These are phyloP conservation scores for Gelatoporia subvermispora DNA, from an alignment of 768 basidiomycete genomes.

Conservation along the genomic window DNA sequence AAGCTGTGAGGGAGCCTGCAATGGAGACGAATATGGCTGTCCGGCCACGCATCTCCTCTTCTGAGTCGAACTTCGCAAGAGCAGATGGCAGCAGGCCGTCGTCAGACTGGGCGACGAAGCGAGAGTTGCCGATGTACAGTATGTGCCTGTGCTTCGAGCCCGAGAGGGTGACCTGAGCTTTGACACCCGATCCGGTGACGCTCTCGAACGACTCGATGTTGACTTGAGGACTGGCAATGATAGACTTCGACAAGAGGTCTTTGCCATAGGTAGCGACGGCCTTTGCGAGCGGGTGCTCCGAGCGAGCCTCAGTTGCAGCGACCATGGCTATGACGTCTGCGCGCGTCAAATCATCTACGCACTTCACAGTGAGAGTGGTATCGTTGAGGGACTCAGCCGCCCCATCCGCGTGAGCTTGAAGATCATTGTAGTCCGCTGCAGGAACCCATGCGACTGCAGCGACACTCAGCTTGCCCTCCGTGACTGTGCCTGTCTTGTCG, in stretches of 20 bases:
- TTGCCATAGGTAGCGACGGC: constrained; percentile 85
- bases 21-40: constrained; percentile 88
- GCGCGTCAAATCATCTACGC: constrained; percentile 61
- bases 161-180: constrained; percentile 54
- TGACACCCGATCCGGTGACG: constrained; percentile 84
- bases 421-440: constrained; percentile 25
- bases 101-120: constrained; percentile 59
- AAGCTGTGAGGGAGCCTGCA: constrained; percentile 29
- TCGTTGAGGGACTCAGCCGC: constrained; percentile 8
- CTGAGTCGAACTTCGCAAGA: constrained; percentile 59
- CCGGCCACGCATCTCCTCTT: constrained; percentile 68
- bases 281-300: constrained; percentile 94
- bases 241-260: constrained; percentile 43
- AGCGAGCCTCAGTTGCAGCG: constrained; percentile 81
- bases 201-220: constrained; percentile 76
- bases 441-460: constrained; percentile 73
- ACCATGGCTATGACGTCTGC: constrained; percentile 74
- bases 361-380: constrained; percentile 26
- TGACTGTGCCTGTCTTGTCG: constrained; percentile 98
- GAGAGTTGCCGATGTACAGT: constrained; percentile 71
- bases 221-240: constrained; percentile 43
- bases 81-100: constrained; percentile 50
- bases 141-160: constrained; percentile 42
- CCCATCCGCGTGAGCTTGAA: constrained; percentile 6
- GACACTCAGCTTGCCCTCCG: constrained; percentile 88